Base-by-base conservation (phyloP, 192 early-diverging fungal species). In the Rhizoclosmatium sp. region DNA sequence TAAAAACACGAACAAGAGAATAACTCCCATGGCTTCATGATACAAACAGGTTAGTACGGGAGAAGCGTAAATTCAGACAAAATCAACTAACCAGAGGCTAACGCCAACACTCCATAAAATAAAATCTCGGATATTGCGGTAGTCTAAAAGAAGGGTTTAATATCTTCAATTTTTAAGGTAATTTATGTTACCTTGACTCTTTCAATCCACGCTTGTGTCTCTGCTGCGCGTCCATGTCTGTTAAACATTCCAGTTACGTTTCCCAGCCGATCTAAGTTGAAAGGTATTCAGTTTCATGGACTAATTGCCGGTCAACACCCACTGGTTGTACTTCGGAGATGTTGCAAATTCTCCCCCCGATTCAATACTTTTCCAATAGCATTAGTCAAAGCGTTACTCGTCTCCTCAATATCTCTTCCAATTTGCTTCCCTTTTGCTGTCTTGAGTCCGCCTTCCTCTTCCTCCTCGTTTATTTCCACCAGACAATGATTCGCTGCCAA, bases 131-230 rank as follows among this genome's bases (percentile, higher is more conserved):
- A 16, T 14, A 68, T 14, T 12, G 42, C 7, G 23, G 65, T 47
- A 42, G 65, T 12, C 44, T 68, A 31, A 31, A 31, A 31, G 31
- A 31, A 0, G 31, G 31, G 0, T 31, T 31, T 31, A 31, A 31
- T 31, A 31, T 31, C 31, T 31, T 31, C 31, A 31, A 31, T 31
- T 31, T 31, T 31, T 31, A 31, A 31, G n/a, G 61, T 31, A 39
- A 64, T 23, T 31, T 7, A 16, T 64, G 61, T 39, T 64, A 41
- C 14, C 44, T 68, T 4, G 23, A 56, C 56, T 54, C 47, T 4
- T 71, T 71, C 10, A 31, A 71, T 21, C 69, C 69, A 71, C 14
- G 69, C 69, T 39, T 71, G 47, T 41, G 49, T 71, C 40, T 71
- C 69, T 5, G 40, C 69, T 3, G 54, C 69, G 12, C 31, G 14